These are phyloP conservation scores for Endothia cerciana DNA, from an alignment of 2,329 filamentous ascomycete genomes.

Conservation along the genomic window DNA sequence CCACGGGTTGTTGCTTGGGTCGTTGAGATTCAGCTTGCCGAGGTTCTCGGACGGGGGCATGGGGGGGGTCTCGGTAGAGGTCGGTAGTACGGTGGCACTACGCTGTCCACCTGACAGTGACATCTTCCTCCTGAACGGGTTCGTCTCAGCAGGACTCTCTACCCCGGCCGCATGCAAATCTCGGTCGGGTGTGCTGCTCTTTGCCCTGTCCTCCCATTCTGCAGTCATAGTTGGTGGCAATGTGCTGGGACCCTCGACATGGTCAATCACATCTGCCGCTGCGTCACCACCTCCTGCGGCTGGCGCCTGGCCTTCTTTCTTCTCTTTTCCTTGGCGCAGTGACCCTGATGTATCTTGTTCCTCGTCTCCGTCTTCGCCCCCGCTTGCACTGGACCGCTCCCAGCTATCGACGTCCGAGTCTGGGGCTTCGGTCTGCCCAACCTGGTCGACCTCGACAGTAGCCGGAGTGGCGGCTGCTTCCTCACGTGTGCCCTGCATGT, in stretches of 20 bases:
- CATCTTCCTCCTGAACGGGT: conserved; percentile 58
- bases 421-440: conserved; percentile 5
- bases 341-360: background rate
- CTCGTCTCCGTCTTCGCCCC: conserved; percentile 18
- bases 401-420: conserved; percentile 31
- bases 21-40: conserved; percentile 47
- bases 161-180: background rate
- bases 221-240: conserved; percentile 3
- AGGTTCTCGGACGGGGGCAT: conserved; percentile 43
- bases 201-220: conserved; percentile 1
- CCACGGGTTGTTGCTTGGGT: conserved; percentile 51
- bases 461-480: conserved; percentile 8
- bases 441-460: background rate
- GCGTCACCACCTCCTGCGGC: background rate
- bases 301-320: background rate
- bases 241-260: conserved; percentile 3
- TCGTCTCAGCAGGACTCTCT: conserved; percentile 44
- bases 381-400: conserved; percentile 22
- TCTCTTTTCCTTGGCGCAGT: background rate
- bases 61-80: conserved; percentile 28
- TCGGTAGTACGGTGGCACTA: conserved; percentile 18
- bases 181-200: background rate
- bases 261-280: background rate
- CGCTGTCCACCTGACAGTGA: conserved; percentile 29
- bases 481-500: conserved; percentile 34